phyloP scores from a whole-genome alignment of 208 protist genomes.

The Trypanosoma theileri region DNA sequence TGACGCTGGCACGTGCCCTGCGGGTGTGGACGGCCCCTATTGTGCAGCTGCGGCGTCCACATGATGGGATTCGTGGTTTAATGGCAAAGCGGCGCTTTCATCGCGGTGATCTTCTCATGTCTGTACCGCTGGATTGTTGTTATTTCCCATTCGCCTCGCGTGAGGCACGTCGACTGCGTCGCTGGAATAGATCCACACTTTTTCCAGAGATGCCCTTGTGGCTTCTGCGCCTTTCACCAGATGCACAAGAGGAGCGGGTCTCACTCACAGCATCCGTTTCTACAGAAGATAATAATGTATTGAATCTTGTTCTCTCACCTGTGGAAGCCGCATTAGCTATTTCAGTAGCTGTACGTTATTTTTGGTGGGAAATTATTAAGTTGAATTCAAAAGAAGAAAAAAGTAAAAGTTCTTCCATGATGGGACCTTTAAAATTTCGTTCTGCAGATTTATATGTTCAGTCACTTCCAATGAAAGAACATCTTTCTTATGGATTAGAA shows the following conservation, averaged over 20 bases:
- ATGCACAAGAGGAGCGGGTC: slow-evolving; percentile 35
- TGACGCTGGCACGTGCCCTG: slow-evolving; percentile 21
- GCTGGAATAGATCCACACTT: slow-evolving; percentile 57
- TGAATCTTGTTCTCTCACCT: slow-evolving; percentile 59
- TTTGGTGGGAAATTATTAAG: slow-evolving; percentile 38
- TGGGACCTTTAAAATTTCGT: slow-evolving; percentile 14
- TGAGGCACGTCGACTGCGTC: slow-evolving; percentile 33
- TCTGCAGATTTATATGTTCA: slow-evolving; percentile 53
- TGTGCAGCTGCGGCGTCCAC: slow-evolving; percentile 28
- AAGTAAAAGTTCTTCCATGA: not conserved
- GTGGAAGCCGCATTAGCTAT: slow-evolving; percentile 69
- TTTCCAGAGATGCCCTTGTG: slow-evolving; percentile 66
- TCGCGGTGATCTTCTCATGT: slow-evolving; percentile 47
- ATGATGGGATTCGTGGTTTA: slow-evolving; percentile 68
- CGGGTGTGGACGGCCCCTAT: slow-evolving; percentile 34
- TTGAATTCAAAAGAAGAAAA: slow-evolving; percentile 16
- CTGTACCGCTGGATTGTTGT: slow-evolving; percentile 57
- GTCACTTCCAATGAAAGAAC: slow-evolving; percentile 44
- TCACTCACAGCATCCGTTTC: slow-evolving; percentile 44
- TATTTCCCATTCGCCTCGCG: slow-evolving; percentile 46
- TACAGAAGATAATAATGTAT: slow-evolving; percentile 27
- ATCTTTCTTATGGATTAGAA: slow-evolving; percentile 61
- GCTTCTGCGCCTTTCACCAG: slow-evolving; percentile 53
- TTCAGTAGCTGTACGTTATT: slow-evolving; percentile 68
- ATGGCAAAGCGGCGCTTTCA: slow-evolving; percentile 32